Percentiles rank a stretch among this genome's conserved stretches.
Evolutionary conservation across 495 filamentous ascomycete genomes (phyloP).

Genomic region (Jackrogersella minutella): DNA sequence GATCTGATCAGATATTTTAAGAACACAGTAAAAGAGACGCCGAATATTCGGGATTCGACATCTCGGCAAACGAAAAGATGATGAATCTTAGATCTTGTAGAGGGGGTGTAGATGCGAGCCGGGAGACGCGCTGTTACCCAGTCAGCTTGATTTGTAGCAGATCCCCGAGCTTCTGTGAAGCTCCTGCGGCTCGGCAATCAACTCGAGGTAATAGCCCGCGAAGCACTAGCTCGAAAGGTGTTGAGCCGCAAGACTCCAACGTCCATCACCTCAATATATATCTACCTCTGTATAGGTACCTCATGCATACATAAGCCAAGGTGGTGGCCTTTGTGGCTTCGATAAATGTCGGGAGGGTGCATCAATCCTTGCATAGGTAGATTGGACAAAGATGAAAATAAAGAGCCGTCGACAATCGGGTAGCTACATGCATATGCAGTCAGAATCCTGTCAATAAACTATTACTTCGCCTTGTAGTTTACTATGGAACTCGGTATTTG

Average conservation of each 20-base stretch:
- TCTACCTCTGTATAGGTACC: too few relatives aligned
- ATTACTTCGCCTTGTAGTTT: too few relatives aligned
- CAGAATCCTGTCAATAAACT: too few relatives aligned
- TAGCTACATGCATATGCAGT: too few relatives aligned
- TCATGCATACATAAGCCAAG: not conserved
- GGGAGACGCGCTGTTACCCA: not conserved
- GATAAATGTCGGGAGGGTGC: not conserved
- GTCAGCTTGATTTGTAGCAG: not conserved
- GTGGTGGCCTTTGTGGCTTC: not conserved
- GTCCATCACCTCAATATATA: not conserved
- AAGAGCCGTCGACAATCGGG: too few relatives aligned
- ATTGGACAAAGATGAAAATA: not conserved
- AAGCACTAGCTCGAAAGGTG: not conserved
- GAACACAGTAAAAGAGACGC: not conserved
- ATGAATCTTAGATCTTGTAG: not conserved
- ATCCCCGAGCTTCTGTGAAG: not conserved
- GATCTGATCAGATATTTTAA: not conserved
- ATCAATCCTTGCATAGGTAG: not conserved
- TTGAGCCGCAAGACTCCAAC: slow-evolving; percentile 5
- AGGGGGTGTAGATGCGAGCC: not conserved
- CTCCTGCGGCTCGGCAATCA: not conserved
- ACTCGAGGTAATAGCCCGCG: not conserved
- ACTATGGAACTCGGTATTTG: too few relatives aligned
- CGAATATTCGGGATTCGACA: not conserved
- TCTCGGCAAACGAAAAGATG: not conserved